Evolutionary conservation across 306 rosid species (phyloP).

Genomic region (Cicer bijugum): DNA sequence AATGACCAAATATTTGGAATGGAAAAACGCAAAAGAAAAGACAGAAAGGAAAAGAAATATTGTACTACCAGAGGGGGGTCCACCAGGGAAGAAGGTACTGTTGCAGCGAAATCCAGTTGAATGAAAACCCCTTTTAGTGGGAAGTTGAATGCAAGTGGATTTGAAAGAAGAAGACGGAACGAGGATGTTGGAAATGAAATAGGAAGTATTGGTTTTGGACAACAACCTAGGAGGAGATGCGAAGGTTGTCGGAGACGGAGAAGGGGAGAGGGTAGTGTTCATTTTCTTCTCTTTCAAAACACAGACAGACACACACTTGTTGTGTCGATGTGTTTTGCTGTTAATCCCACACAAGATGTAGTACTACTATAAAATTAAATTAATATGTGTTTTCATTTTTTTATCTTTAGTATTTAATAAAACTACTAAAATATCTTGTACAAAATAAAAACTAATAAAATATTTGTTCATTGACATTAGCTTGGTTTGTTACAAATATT

Average conservation of each 20-base stretch:
- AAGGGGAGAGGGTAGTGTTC: constrained; percentile 54
- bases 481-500: too few relatives aligned
- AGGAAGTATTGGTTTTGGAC: constrained; percentile 42
- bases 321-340: constrained; percentile 17
- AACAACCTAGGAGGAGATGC: constrained; percentile 27
- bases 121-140: constrained; percentile 42
- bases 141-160: constrained; percentile 40
- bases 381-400: too few relatives aligned
- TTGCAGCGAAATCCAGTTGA: constrained; percentile 51
- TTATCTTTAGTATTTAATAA: too few relatives aligned
- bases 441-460: too few relatives aligned
- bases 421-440: too few relatives aligned
- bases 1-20: too few relatives aligned
- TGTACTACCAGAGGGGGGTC: constrained; percentile 60
- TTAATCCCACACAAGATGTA: not conserved
- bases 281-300: constrained; percentile 52
- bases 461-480: too few relatives aligned
- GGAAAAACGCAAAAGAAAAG: not conserved
- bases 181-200: constrained; percentile 42
- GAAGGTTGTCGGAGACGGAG: constrained; percentile 45
- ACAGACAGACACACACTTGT: not conserved
- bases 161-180: constrained; percentile 40
- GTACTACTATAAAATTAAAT: too few relatives aligned
- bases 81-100: constrained; percentile 58
- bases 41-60: not conserved